phyloP scores from a whole-genome alignment of 768 basidiomycete species.

The Boletellus ananas region DNA sequence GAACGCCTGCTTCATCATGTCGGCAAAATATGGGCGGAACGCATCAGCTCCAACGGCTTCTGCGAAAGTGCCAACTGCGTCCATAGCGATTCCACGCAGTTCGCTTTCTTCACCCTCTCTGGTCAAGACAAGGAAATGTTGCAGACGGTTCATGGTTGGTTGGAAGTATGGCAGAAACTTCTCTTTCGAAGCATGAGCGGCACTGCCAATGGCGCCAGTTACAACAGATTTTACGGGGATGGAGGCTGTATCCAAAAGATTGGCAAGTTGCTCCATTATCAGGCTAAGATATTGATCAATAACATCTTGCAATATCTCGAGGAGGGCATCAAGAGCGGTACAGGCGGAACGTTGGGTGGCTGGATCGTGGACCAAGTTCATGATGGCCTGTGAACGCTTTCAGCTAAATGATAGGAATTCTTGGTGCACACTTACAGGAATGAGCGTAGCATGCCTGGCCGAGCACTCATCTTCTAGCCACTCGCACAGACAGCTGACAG shows the following conservation, averaged over 20 bases:
- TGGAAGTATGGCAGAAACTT: slow-evolving; percentile 94
- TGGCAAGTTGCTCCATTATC: slow-evolving; percentile 92
- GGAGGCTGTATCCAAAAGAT: slow-evolving; percentile 84
- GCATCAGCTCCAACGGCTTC: slow-evolving; percentile 93
- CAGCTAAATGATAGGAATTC: neutral
- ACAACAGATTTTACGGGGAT: slow-evolving; percentile 88
- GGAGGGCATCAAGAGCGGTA: slow-evolving; percentile 92
- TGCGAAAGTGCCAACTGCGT: slow-evolving; percentile 97
- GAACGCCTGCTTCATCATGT: slow-evolving; percentile 95
- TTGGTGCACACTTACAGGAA: slow-evolving; percentile 59
- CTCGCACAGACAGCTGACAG: slow-evolving; percentile 94
- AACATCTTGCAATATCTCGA: slow-evolving; percentile 88
- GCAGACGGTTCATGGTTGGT: slow-evolving; percentile 82
- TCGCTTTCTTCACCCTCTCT: slow-evolving; percentile 91
- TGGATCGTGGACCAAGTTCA: slow-evolving; percentile 84
- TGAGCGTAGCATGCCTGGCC: slow-evolving; percentile 72
- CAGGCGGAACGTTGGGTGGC: slow-evolving; percentile 91
- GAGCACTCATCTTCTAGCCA: slow-evolving; percentile 95
- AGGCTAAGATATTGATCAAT: slow-evolving; percentile 88
- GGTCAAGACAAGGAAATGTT: slow-evolving; percentile 81
- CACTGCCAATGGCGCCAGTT: slow-evolving; percentile 96
- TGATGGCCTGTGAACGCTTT: slow-evolving; percentile 61
- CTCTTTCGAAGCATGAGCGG: slow-evolving; percentile 91
- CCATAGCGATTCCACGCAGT: slow-evolving; percentile 95
- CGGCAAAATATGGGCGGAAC: slow-evolving; percentile 94